Evolutionary conservation across 2,329 filamentous ascomycete genomes (phyloP), one percentile per base, ranked within the genome.

Genomic region (Penicillium frequentans): DNA sequence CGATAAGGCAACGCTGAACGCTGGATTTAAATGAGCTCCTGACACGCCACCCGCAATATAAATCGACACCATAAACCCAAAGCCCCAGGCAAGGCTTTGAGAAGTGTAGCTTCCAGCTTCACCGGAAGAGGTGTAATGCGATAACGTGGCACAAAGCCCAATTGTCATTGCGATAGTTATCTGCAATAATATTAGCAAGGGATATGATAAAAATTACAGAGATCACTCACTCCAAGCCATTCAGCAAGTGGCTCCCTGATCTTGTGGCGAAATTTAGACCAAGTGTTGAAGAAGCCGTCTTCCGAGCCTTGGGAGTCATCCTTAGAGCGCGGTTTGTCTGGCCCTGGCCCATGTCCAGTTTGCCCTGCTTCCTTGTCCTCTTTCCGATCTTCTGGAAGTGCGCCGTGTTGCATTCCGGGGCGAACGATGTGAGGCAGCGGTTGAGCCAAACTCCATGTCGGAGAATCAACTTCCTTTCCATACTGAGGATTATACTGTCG

Each of bases 391-490:
- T 59, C 62, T 56, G 54, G 60, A 10, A 58, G 47, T 16, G 59
- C 49, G 11, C 58, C 57, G 14, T 58, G 61, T 8, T 57, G 62
- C 81, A 82, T 83, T 0, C 81, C 81, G 8, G 75, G 74, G 23
- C 81, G 74, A 19, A 83, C 72, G 0, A 82, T 80, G 54, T 78
- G 79, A 13, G 81, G 81, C 6, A 83, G 68, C 1, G 81, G 80
- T 58, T 81, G 77, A 1, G 79, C 80, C 39, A 83, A 64, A 58
- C 80, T 77, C 76, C 81, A 84, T 43, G 83, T 73, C 2, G 81
- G 81, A 8, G 62, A 59, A 8, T 79, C 75, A 1, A 73, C 68
- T 21, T 77, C 72, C 54, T 80, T 75, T 26, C 79, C 80, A 56
- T 83, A 83, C 39, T 77, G 76, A 3, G 81, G 81, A 52, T 83